These are phyloP conservation scores for Cyberlindnera samutprakarnensis DNA, from an alignment of 805 yeast genomes.

Conservation along the genomic window DNA sequence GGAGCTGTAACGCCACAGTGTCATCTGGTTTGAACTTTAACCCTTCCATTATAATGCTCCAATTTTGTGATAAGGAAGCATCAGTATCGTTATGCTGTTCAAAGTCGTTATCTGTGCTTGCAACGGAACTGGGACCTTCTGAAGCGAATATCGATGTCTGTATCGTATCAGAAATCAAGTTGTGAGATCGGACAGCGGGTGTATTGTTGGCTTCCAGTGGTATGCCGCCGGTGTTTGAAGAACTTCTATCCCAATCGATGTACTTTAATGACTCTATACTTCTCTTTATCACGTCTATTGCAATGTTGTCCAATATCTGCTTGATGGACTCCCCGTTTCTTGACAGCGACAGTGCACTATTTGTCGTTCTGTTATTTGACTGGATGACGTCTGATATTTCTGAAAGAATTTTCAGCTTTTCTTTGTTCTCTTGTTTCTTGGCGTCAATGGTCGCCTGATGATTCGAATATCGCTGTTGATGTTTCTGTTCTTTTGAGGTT, in stretches of 20 bases:
- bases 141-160: no score
- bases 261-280: conserved; percentile 16
- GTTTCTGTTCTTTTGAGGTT: background rate
- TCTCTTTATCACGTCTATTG: conserved; percentile 17
- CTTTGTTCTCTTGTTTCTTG: background rate
- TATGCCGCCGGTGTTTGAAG: no score
- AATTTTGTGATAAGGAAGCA: no score
- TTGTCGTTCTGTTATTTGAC: conserved; percentile 6
- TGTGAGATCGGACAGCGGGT: no score
- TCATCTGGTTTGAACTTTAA: no score
- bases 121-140: no score
- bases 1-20: no score
- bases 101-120: no score
- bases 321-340: conserved; percentile 20
- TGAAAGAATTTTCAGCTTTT: background rate
- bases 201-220: no score
- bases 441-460: background rate
- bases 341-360: conserved; percentile 15
- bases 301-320: conserved; percentile 12
- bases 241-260: conserved; percentile 11
- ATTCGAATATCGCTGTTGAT: background rate
- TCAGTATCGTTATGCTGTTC: no score
- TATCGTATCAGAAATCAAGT: no score
- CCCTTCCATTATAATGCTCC: conserved; percentile 2
- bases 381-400: background rate